Evolutionary conservation across 2,329 filamentous ascomycete species (phyloP).

Genomic region (Neopestalotiopsis rosae): DNA sequence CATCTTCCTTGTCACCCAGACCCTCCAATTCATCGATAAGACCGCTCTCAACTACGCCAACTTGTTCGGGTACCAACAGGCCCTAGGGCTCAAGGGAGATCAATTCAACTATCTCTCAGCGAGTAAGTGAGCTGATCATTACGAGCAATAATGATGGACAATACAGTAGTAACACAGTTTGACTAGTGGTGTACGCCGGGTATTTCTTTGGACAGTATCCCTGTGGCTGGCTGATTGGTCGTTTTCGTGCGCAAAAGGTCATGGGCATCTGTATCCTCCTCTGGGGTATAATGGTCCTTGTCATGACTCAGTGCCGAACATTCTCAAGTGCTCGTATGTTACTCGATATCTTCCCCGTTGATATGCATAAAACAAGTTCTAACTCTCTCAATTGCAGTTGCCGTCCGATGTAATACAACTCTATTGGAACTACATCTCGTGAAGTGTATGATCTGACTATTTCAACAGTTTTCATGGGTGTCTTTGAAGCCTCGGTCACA

Average conservation of each 20-base stretch:
- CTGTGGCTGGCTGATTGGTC: slow-evolving; percentile 44
- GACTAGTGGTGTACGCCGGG: slow-evolving; percentile 42
- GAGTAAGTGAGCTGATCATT: slow-evolving; percentile 24
- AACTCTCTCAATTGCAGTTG: too few species aligned
- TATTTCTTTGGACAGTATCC: slow-evolving; percentile 48
- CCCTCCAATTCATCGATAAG: slow-evolving; percentile 38
- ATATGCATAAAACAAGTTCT: too few species aligned
- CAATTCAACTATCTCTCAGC: slow-evolving; percentile 43
- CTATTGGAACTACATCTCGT: too few species aligned
- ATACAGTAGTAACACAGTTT: not conserved
- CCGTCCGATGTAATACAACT: too few species aligned
- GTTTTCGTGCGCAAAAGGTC: slow-evolving; percentile 41
- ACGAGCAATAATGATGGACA: too few species aligned
- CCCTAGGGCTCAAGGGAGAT: slow-evolving; percentile 36
- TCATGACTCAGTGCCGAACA: slow-evolving; percentile 37
- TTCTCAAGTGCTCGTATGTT: slow-evolving; percentile 19
- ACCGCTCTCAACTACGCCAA: slow-evolving; percentile 39
- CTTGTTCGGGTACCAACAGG: slow-evolving; percentile 41
- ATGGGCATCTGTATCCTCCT: slow-evolving; percentile 35
- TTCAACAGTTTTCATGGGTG: slow-evolving; percentile 29
- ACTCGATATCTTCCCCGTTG: too few species aligned
- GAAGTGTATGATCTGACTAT: too few species aligned
- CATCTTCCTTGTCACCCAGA: slow-evolving; percentile 37
- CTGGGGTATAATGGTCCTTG: slow-evolving; percentile 40
- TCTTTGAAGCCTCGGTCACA: slow-evolving; percentile 34